Percentiles rank a stretch among this genome's conserved stretches.
Evolutionary conservation across 2,329 filamentous ascomycete genomes (phyloP).

Genomic region (Rhinocladiella similis): DNA sequence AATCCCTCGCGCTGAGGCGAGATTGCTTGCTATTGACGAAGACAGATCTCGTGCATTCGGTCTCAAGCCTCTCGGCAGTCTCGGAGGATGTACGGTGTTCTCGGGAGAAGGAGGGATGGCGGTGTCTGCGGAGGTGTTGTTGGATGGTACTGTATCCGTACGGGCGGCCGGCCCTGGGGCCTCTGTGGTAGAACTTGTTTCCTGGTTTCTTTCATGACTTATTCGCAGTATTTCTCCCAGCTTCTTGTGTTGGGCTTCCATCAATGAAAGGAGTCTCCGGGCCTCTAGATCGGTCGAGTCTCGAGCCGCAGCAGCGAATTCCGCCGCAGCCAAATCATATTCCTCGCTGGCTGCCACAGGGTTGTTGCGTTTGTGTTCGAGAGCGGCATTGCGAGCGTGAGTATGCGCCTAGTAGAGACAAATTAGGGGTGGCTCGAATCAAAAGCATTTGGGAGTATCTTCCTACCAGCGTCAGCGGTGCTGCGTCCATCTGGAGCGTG

Average conservation of each 20-base stretch:
- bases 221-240: conserved; percentile 79
- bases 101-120: conserved; percentile 33
- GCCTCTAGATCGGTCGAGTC: conserved; percentile 72
- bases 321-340: conserved; percentile 82
- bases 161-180: background rate
- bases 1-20: conserved; percentile 83
- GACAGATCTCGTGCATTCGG: conserved; percentile 65
- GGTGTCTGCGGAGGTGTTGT: conserved; percentile 20
- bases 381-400: conserved; percentile 80
- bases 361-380: conserved; percentile 66
- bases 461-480: conserved; percentile 65
- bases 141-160: background rate
- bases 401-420: conserved; percentile 68
- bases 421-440: conserved; percentile 9
- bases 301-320: conserved; percentile 81
- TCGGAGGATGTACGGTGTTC: conserved; percentile 40
- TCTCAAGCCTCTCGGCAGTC: conserved; percentile 41
- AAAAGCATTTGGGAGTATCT: conserved; percentile 1
- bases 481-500: conserved; percentile 61
- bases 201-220: conserved; percentile 55
- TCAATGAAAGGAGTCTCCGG: conserved; percentile 75
- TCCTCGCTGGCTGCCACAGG: conserved; percentile 82
- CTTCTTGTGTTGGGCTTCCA: conserved; percentile 83
- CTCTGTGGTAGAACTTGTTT: background rate
- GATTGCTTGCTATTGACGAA: conserved; percentile 83